A percentile compares a stretch with the other conserved stretches of the same genome.
Evolutionary conservation across 2,329 filamentous ascomycete genomes (phyloP).

Genomic region (Monascus ruber): DNA sequence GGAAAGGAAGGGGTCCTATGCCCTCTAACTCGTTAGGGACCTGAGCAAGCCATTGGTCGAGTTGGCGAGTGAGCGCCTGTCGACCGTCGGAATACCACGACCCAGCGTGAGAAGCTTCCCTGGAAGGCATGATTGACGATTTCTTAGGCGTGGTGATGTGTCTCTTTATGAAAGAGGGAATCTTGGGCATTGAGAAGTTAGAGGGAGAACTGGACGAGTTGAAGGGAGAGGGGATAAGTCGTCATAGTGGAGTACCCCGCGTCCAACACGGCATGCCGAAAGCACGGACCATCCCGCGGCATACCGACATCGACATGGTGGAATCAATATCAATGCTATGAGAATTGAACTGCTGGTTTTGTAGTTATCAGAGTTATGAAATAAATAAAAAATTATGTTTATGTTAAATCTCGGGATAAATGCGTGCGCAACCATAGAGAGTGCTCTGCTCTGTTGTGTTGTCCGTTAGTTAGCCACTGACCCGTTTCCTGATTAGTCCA

Average conservation of each 20-base stretch:
- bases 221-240: constrained; percentile 14
- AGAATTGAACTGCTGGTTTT: too few relatives aligned
- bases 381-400: too few relatives aligned
- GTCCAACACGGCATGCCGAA: constrained; percentile 7
- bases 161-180: background rate
- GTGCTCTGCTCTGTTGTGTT: too few relatives aligned
- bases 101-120: constrained; percentile 65
- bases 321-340: too few relatives aligned
- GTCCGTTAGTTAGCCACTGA: too few relatives aligned
- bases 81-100: constrained; percentile 69
- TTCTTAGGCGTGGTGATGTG: background rate
- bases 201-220: constrained; percentile 5
- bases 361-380: too few relatives aligned
- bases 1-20: constrained; percentile 54
- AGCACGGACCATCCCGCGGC: too few relatives aligned
- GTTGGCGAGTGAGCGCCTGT: constrained; percentile 51
- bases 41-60: constrained; percentile 61
- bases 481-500: too few relatives aligned
- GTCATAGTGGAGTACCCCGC: constrained; percentile 16
- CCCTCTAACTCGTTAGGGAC: constrained; percentile 58
- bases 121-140: constrained; percentile 21
- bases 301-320: too few relatives aligned
- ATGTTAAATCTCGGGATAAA: too few relatives aligned
- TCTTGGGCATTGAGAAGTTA: constrained; percentile 2
- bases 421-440: too few relatives aligned